A percentile compares a stretch with the other conserved stretches of the same genome.
phyloP scores from a whole-genome alignment of 106 monocot species.

The Chionographis japonica region DNA sequence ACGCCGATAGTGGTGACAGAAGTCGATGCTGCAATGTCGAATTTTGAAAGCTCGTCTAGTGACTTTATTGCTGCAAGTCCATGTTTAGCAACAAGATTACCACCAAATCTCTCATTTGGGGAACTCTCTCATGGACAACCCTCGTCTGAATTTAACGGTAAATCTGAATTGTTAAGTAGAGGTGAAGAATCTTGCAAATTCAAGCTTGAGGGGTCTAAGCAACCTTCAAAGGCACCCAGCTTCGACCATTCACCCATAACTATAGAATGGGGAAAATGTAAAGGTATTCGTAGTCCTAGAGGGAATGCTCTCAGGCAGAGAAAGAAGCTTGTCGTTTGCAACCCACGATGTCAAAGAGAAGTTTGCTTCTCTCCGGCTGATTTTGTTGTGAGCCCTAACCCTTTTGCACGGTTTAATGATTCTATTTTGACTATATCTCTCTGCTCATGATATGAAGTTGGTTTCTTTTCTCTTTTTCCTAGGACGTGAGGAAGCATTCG shows the following conservation, averaged over 20 bases:
- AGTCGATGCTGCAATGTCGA: background rate
- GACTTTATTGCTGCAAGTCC: background rate
- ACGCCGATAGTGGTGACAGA: background rate
- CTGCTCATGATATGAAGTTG: background rate
- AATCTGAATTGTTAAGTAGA: background rate
- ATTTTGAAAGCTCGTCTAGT: background rate
- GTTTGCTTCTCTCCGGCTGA: background rate
- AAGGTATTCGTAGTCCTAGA: background rate
- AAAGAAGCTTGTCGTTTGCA: conserved; percentile 4
- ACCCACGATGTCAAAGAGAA: background rate
- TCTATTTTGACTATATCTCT: background rate
- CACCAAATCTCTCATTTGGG: background rate
- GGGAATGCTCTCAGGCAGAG: background rate
- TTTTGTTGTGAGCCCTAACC: conserved; percentile 4
- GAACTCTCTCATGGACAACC: background rate
- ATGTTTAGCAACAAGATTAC: background rate
- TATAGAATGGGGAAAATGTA: background rate
- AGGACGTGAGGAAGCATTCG: conserved; percentile 4
- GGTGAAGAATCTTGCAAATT: background rate
- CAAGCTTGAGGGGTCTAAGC: background rate
- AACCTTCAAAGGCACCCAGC: background rate
- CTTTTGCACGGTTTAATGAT: background rate
- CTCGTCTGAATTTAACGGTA: background rate
- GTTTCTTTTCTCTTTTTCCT: background rate
- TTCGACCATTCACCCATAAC: background rate